Evolutionary conservation across 331 rosid genomes (phyloP), one percentile per base, ranked within the genome.

Genomic region (Quercus tomentella): DNA sequence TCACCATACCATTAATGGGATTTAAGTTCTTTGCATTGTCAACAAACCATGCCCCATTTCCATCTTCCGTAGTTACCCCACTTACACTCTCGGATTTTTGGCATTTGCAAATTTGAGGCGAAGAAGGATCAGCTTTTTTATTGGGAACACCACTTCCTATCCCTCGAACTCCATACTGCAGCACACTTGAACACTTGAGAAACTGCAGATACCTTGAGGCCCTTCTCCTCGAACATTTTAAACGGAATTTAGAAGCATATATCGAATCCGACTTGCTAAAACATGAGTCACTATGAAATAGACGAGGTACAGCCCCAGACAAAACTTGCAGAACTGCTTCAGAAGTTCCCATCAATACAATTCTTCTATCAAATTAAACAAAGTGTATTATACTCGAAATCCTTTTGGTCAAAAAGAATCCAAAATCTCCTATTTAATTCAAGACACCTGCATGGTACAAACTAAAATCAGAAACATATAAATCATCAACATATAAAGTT

Each of bases 101-200:
- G 86, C 97, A 91, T 84, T 87, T 91, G 85, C 94, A 84, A 60
- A 80, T 82, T 82, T 62, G 83, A 76, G 72, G 79, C 77, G 83
- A 23, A 7, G 82, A 60, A 30, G 54, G 78, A 56, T 73, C 73
- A 61, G 49, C 30, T 33, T 57, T 73, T 56, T 54, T 66, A 35
- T 65, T 80, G 22, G 9, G n/a, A 37, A 81, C 81, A 81, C 74
- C 56, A 56, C 79, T 82, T 22, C 79, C 77, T 55, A 68, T 60
- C 76, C 82, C 74, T 9, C 31, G 87, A 87, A 61, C 70, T 33
- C 68, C 86, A 60, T 55, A 81, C 69, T 21, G 86, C 55, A 35
- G 88, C 79, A 77, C 60, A 58, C 86, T 73, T 52, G 88, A 77
- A 70, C 88, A 77, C 81, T 75, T 76, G 7, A 71, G 77, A 56